These are phyloP conservation scores for Elsinoe arachidis DNA, from an alignment of 2,329 filamentous ascomycete genomes.

Conservation along the genomic window DNA sequence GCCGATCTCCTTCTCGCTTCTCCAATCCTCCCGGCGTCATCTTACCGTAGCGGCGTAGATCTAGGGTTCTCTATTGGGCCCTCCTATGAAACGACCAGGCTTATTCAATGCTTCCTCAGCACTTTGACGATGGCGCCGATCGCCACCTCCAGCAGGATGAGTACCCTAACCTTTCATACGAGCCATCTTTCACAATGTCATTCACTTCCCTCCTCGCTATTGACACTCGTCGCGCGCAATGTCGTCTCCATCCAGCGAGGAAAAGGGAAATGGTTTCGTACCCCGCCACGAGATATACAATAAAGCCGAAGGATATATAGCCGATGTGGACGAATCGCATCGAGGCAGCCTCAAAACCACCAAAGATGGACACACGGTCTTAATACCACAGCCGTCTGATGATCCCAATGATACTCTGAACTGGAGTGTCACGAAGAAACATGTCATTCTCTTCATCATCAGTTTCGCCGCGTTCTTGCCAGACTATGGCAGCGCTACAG, in stretches of 20 bases:
- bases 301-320: slow-evolving; percentile 23
- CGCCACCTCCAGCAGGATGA: neutral
- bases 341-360: slow-evolving; percentile 34
- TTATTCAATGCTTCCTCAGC: slow-evolving; percentile 1
- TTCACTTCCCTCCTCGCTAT: neutral
- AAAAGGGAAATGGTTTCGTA: neutral
- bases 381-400: slow-evolving; percentile 21
- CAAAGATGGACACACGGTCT: slow-evolving; percentile 18
- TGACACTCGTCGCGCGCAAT: neutral
- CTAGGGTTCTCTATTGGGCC: neutral
- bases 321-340: slow-evolving; percentile 28
- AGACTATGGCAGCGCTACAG: slow-evolving; percentile 36
- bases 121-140: neutral
- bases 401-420: slow-evolving; percentile 25
- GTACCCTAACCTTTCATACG: neutral
- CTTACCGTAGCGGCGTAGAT: neutral
- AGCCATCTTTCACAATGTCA: neutral
- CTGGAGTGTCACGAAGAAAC: slow-evolving; percentile 30
- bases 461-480: slow-evolving; percentile 32
- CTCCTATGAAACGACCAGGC: neutral
- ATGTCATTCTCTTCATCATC: slow-evolving; percentile 32
- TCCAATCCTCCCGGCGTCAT: neutral
- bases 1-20: neutral
- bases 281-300: neutral
- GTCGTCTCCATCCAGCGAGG: neutral